These are phyloP conservation scores for Arthrinium phaeospermum DNA, from an alignment of 2,329 filamentous ascomycete genomes.

Conservation along the genomic window DNA sequence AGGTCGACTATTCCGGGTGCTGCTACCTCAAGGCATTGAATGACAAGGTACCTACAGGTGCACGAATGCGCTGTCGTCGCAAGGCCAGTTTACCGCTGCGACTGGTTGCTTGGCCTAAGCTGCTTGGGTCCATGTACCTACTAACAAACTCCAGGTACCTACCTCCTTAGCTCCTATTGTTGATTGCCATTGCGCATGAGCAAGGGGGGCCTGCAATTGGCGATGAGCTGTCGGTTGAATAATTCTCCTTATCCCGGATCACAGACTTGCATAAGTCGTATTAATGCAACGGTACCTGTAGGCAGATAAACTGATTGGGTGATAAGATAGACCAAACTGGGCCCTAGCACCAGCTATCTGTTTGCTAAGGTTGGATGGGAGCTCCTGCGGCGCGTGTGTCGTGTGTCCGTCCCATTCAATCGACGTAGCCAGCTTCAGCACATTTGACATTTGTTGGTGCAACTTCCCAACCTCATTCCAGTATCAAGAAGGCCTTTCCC, in stretches of 20 bases:
- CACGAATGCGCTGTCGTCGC: constrained; percentile 12
- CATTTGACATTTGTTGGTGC: constrained; percentile 9
- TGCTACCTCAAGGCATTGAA: constrained; percentile 9
- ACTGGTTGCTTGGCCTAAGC: constrained; percentile 11
- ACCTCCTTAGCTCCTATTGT: constrained; percentile 1
- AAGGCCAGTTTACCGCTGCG: constrained; percentile 17
- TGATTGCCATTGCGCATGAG: neutral
- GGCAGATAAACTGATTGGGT: constrained; percentile 2
- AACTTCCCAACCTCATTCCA: neutral
- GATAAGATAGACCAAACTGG: constrained; percentile 9
- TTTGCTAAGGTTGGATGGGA: constrained; percentile 10
- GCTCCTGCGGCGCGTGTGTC: neutral
- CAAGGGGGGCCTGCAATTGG: constrained; percentile 2
- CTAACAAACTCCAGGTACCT: constrained; percentile 5
- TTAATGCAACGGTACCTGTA: neutral
- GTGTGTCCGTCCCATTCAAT: neutral
- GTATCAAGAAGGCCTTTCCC: neutral
- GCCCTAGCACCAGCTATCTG: constrained; percentile 1
- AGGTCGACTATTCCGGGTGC: constrained; percentile 7
- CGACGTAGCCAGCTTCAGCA: neutral
- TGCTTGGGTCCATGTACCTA: neutral
- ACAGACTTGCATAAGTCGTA: neutral
- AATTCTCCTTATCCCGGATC: neutral
- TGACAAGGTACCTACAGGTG: constrained; percentile 15
- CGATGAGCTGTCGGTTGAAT: neutral